Conservation (phyloP, 2,329 filamentous ascomycete genomes). For the Neonectria ditissima region DNA sequence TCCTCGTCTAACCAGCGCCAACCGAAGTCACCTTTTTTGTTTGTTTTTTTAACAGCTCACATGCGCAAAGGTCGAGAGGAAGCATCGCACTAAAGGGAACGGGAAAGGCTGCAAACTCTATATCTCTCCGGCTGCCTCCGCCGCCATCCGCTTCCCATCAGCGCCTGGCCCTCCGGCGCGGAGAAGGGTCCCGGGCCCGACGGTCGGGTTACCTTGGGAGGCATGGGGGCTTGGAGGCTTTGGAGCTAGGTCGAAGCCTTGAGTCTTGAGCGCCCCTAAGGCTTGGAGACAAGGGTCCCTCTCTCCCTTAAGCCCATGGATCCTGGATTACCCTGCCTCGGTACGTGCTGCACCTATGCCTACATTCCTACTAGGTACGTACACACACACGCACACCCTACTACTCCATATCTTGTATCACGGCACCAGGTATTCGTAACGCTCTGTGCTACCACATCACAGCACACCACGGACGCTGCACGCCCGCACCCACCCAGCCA, state of each 20-base stretch:
- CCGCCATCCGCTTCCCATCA: neutral
- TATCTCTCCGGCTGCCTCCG: conserved; percentile 3
- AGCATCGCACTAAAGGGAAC: neutral
- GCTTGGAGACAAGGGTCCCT: neutral
- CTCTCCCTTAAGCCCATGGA: neutral
- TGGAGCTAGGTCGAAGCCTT: neutral
- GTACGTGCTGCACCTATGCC: neutral
- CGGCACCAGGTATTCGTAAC: neutral
- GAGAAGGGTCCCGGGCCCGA: conserved; percentile 31
- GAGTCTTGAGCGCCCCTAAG: neutral
- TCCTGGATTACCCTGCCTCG: neutral
- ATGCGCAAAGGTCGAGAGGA: conserved; percentile 6
- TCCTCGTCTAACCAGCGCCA: conserved; percentile 19
- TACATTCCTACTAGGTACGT: too few species aligned
- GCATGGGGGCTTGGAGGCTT: neutral
- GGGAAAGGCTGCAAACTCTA: conserved; percentile 18
- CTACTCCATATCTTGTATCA: neutral
- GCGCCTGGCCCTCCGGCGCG: conserved; percentile 22
- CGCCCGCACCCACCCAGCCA: neutral
- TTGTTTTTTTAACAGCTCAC: conserved; percentile 6
- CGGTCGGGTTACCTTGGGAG: conserved; percentile 18
- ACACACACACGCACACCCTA: too few species aligned
- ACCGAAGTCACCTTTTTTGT: neutral
- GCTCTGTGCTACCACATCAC: neutral
- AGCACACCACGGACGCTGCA: neutral